Percentiles rank a stretch among this genome's conserved stretches.
phyloP scores from a whole-genome alignment of 2,329 filamentous ascomycete species.

The Cordyceps tenuipes region DNA sequence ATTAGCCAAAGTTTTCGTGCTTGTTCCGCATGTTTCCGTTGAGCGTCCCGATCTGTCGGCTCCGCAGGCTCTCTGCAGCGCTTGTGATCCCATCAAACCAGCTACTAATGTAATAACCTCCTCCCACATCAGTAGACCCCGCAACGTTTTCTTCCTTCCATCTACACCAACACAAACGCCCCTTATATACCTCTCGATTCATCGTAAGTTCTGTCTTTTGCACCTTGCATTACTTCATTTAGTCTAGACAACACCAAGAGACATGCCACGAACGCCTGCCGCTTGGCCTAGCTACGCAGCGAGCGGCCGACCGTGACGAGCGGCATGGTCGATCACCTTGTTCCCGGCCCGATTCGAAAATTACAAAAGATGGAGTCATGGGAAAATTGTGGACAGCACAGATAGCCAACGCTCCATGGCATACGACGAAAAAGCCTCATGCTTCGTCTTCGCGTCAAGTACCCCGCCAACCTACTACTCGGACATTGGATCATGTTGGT shows the following conservation, averaged over 20 bases:
- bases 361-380: background rate
- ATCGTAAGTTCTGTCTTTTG: conserved; percentile 1
- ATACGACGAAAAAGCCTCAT: conserved; percentile 4
- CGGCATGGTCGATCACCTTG: background rate
- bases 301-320: background rate
- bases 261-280: background rate
- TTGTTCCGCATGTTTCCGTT: conserved; percentile 12
- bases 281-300: background rate
- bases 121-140: background rate
- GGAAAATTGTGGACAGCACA: background rate
- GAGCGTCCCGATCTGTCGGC: background rate
- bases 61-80: background rate
- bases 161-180: background rate
- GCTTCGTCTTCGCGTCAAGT: background rate
- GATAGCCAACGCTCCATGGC: conserved; percentile 3
- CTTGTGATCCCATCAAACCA: conserved; percentile 6
- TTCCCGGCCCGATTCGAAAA: background rate
- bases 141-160: conserved; percentile 3
- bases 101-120: background rate
- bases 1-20: conserved; percentile 6
- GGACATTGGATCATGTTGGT: conserved; percentile 1
- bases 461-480: background rate
- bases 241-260: background rate
- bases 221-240: background rate
- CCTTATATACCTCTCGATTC: background rate